Conservation (phyloP, 1,284 basidiomycete genomes). For the Rhodotorula sp. region DNA sequence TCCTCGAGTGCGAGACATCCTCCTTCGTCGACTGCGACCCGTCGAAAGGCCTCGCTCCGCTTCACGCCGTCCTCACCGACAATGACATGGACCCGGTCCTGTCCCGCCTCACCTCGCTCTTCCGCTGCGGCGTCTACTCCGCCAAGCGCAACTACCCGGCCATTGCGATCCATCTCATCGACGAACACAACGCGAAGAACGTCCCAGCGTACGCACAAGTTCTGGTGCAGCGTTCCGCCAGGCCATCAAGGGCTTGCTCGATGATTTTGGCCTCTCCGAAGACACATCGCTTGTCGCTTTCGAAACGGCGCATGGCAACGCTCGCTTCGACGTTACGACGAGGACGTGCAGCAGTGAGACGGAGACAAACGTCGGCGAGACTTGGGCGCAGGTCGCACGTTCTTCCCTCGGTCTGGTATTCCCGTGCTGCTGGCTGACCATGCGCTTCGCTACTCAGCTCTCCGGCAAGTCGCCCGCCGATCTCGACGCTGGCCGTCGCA, state of each 20-base stretch:
- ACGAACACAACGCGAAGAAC: not conserved
- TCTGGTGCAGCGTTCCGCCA: not conserved
- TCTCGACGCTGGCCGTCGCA: not conserved
- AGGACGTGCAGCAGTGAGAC: not conserved
- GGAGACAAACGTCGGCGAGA: not conserved
- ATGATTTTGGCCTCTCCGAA: not conserved
- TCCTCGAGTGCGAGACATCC: too few species aligned
- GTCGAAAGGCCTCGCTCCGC: too few species aligned
- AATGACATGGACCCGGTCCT: conserved; percentile 1
- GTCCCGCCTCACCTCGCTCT: not conserved
- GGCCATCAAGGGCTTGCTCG: not conserved
- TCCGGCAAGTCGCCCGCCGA: not conserved
- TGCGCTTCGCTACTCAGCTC: not conserved
- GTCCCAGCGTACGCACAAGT: not conserved
- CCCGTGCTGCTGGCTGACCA: too few species aligned
- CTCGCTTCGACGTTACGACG: not conserved
- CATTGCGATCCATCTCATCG: not conserved
- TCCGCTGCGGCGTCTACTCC: conserved; percentile 1
- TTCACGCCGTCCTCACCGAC: not conserved
- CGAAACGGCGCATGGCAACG: too few species aligned
- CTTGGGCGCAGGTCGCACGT: not conserved
- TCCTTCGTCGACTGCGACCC: too few species aligned
- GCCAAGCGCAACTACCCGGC: not conserved
- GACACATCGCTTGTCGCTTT: not conserved
- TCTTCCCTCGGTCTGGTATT: not conserved